Evolutionary conservation across 768 basidiomycete species (phyloP), one percentile per base, ranked within the genome.

Genomic region (Termitomyces sp.): DNA sequence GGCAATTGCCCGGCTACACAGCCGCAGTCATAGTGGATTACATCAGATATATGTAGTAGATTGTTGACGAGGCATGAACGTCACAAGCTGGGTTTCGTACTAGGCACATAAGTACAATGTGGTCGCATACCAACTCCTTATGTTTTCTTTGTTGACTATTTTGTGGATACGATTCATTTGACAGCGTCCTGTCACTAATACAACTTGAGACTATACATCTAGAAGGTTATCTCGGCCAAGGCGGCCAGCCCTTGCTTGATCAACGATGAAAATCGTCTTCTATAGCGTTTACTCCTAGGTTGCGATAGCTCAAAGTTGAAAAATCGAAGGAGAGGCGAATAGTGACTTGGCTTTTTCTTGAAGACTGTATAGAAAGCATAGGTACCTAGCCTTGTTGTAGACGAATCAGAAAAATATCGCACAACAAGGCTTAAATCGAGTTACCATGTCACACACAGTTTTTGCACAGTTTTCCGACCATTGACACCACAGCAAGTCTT

Each of bases 301-400:
- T 76, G 72, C 6, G 74, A 71, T 44, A 89, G 68, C 55, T 86
- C 81, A 44, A 77, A 75, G 10, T 67, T 71, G 11, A 91, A 73
- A 52, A 68, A 67, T 57, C 68, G 75, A 56, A 89, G 65, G 3
- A 89, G 37, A 3, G 70, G 53, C 9, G 61, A 53, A 64, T 87
- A 87, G 12, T 68, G 68, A 30, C 79, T 71, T 7, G 80, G 75
- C 58, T 80, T 86, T 48, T 70, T 74, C 14, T 75, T 75, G 4
- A 94, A 67, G 50, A 92, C 77, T 10, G 79, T 71, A 64, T 83
- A 77, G 69, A 95, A 94, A 3, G 94, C 94, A 58, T 87, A 85
- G 46, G 78, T 78, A 42, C 91, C 90, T 23, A 95, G 79, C 91
- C 93, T 95, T 21, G 33, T 50, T 38, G 10, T n/a, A 17, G 19